phyloP scores from a whole-genome alignment of 1,284 basidiomycete species.

The Ganoderma lucidum region DNA sequence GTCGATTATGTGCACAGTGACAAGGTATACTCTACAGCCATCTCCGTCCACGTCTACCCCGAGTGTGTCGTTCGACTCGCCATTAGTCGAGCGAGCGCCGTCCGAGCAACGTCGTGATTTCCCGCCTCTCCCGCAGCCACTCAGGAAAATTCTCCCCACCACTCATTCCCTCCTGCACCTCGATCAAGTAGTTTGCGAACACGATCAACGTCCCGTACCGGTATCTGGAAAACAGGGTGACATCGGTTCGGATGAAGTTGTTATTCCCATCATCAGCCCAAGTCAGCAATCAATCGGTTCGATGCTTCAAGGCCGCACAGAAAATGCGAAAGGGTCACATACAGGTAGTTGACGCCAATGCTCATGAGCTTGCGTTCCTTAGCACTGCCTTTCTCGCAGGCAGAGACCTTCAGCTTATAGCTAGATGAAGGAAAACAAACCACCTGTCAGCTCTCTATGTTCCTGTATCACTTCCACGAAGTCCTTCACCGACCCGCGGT shows the following conservation, averaged over 20 bases:
- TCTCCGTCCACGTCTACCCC: background rate
- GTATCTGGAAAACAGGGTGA: slow-evolving; percentile 51
- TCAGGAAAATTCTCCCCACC: slow-evolving; percentile 72
- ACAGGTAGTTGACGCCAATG: slow-evolving; percentile 89
- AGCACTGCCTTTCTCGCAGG: slow-evolving; percentile 78
- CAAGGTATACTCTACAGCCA: background rate
- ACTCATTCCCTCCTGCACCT: slow-evolving; percentile 62
- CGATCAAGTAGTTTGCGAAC: slow-evolving; percentile 95
- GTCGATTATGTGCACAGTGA: background rate
- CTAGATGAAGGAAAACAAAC: slow-evolving; percentile 47
- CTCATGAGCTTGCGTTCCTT: slow-evolving; percentile 81
- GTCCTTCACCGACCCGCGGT: slow-evolving; percentile 1
- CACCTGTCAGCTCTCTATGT: background rate
- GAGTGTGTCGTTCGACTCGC: background rate
- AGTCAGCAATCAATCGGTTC: slow-evolving; percentile 25
- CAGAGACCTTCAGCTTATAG: slow-evolving; percentile 91
- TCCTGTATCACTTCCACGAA: slow-evolving; percentile 5
- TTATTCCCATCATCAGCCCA: slow-evolving; percentile 22
- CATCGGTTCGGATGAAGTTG: background rate
- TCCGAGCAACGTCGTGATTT: slow-evolving; percentile 83
- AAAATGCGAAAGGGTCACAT: slow-evolving; percentile 20
- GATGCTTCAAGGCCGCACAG: background rate
- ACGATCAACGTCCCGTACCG: slow-evolving; percentile 95
- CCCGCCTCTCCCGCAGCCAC: slow-evolving; percentile 86
- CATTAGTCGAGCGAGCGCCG: slow-evolving; percentile 73